Evolutionary conservation across 148 eudicot species (phyloP), one percentile per base, ranked within the genome.

Genomic region (Amaranthus palmeri): DNA sequence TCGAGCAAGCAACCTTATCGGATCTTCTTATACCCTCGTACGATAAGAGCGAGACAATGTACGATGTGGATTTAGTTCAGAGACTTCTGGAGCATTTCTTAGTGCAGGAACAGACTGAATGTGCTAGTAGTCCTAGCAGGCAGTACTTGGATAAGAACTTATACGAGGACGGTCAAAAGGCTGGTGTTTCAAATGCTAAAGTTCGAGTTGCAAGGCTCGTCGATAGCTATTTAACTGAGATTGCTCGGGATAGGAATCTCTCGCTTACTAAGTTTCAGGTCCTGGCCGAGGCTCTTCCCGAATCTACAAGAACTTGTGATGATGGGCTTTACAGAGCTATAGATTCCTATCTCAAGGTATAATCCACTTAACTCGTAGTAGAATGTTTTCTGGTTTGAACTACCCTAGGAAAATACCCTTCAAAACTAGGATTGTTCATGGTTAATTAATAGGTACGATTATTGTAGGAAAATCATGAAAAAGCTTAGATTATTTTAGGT

Each of bases 341-440:
- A 18, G 99, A 96, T 81, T 96, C 96, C 36, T 96, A 92, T 63
- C 96, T 96, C 69, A 96, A 96, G 99, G 99, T 96, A 92, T 54
- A 65, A 52, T 14, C 64, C 10, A 53, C 9, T 17, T 53, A n/a
- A n/a, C n/a, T n/a, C n/a, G n/a, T n/a, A n/a, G n/a, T n/a, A n/a
- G n/a, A n/a, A n/a, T n/a, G n/a, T n/a, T n/a, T n/a, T n/a, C n/a
- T n/a, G n/a, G n/a, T n/a, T n/a, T n/a, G n/a, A n/a, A n/a, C n/a
- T n/a, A 25, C 36, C 36, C 36, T 25, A 25, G 36, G 36, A 25
- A 25, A 25, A 25, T 25, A 25, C 36, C 36, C 36, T 25, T 25
- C 36, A 25, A 25, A 25, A 25, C 36, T 25, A 25, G 36, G 36
- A 25, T 25, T 25, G 0, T 25, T 25, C 0, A 25, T 25, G 36